Evolutionary conservation across 768 basidiomycete genomes (phyloP).

Genomic region (Hemileccinum rubropunctum): DNA sequence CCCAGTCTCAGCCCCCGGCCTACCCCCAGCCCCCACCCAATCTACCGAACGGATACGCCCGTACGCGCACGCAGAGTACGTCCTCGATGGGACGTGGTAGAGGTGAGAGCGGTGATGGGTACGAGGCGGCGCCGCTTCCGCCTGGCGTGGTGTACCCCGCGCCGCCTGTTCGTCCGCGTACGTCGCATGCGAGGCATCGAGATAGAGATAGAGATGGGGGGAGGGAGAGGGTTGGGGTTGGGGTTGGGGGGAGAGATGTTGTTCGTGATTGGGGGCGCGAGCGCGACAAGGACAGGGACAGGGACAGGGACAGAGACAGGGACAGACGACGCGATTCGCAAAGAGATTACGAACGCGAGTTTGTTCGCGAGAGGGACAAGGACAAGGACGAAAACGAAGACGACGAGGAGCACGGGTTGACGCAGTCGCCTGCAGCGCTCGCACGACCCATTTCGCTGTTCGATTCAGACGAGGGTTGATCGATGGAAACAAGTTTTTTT

Average conservation of each 20-base stretch:
- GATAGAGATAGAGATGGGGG: slow-evolving; percentile 3
- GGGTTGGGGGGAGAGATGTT: not conserved
- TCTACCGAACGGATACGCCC: not conserved
- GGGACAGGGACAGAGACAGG: not conserved
- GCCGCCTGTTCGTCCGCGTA: slow-evolving; percentile 22
- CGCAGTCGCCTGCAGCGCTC: slow-evolving; percentile 28
- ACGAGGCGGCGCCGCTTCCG: slow-evolving; percentile 28
- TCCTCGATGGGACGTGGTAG: slow-evolving; percentile 3
- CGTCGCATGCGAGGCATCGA: slow-evolving; percentile 19
- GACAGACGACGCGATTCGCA: not conserved
- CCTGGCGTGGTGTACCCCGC: slow-evolving; percentile 26
- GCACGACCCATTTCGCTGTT: slow-evolving; percentile 32
- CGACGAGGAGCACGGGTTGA: slow-evolving; percentile 5
- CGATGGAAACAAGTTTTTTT: no score
- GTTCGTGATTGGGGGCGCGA: not conserved
- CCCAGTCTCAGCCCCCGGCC: not conserved
- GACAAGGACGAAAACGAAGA: slow-evolving; percentile 3
- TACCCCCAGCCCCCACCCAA: no score
- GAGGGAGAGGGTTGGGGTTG: no score
- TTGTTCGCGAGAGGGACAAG: not conserved
- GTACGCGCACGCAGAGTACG: slow-evolving; percentile 14
- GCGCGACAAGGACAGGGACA: not conserved
- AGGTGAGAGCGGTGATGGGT: slow-evolving; percentile 1
- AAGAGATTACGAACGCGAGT: not conserved
- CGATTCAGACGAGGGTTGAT: slow-evolving; percentile 23